Evolutionary conservation across 768 basidiomycete species (phyloP).

Genomic region (Tricholoma sp.): DNA sequence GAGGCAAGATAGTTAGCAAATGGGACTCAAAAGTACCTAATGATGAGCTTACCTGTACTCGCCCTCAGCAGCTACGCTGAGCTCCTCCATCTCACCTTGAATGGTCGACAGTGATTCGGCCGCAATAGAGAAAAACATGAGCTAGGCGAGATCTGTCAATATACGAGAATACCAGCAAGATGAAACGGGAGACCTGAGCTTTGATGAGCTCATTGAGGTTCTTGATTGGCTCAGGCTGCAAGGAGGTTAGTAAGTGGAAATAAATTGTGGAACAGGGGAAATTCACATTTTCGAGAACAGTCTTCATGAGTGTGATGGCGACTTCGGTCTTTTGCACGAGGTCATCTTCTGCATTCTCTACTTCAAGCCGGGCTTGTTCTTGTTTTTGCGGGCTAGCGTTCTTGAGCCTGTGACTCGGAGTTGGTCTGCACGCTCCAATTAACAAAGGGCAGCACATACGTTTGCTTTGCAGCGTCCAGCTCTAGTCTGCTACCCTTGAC

Average conservation of each 20-base stretch:
- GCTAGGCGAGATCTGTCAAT: slow-evolving; percentile 28
- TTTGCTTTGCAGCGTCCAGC: slow-evolving; percentile 87
- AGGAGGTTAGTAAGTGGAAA: not conserved
- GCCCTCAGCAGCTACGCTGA: slow-evolving; percentile 89
- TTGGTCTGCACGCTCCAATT: not conserved
- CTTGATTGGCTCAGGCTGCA: slow-evolving; percentile 91
- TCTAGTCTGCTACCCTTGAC: slow-evolving; percentile 78
- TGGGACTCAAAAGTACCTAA: not conserved
- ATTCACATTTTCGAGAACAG: slow-evolving; percentile 94
- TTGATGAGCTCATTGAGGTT: slow-evolving; percentile 90
- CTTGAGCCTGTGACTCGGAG: slow-evolving; percentile 57
- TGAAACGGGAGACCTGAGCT: slow-evolving; percentile 55
- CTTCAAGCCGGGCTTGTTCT: slow-evolving; percentile 89
- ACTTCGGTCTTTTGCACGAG: slow-evolving; percentile 98
- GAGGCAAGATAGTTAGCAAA: slow-evolving; percentile 4
- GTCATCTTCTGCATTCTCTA: slow-evolving; percentile 93
- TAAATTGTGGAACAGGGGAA: not conserved
- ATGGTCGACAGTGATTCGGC: slow-evolving; percentile 78
- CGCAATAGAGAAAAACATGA: slow-evolving; percentile 67
- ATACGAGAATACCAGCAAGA: not conserved
- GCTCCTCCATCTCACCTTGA: slow-evolving; percentile 91
- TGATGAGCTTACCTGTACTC: slow-evolving; percentile 72
- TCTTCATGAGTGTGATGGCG: slow-evolving; percentile 95
- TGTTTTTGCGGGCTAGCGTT: slow-evolving; percentile 68
- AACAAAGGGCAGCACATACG: slow-evolving; percentile 39